phyloP scores from a whole-genome alignment of 345 rosid species.

The Eucalyptus pauciflora region DNA sequence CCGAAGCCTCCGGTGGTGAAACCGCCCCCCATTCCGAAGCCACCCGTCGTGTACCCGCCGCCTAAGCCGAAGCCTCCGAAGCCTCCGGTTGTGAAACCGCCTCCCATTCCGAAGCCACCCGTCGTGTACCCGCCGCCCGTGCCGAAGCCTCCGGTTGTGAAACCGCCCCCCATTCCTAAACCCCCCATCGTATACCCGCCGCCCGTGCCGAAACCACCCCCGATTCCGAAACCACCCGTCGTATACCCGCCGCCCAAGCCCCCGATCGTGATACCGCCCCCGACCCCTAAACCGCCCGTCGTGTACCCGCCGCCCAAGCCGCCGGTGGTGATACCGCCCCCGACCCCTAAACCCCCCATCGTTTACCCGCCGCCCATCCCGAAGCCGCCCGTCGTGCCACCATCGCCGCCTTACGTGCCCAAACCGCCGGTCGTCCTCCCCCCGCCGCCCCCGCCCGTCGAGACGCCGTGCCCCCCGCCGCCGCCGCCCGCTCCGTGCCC shows the following conservation, averaged over 20 bases:
- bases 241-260: background rate
- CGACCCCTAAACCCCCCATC: conserved; percentile 16
- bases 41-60: background rate
- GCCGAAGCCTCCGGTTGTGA: background rate
- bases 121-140: conserved; percentile 1
- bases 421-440: background rate
- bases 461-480: conserved; percentile 45
- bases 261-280: background rate
- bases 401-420: background rate
- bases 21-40: background rate
- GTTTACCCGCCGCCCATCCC: conserved; percentile 8
- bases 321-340: background rate
- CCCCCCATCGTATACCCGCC: conserved; percentile 2
- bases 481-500: conserved; percentile 13
- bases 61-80: conserved; percentile 2
- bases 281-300: background rate
- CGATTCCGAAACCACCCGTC: background rate
- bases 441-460: conserved; percentile 20
- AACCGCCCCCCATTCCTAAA: background rate
- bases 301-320: conserved; percentile 1
- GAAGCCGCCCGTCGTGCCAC: background rate
- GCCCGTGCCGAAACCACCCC: background rate
- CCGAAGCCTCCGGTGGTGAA: conserved; percentile 4
- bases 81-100: conserved; percentile 5
- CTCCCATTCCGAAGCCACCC: background rate